Percentiles rank a stretch among this genome's conserved stretches.
Conservation (phyloP, 148 eudicot genomes). For the Beta vulgaris region DNA sequence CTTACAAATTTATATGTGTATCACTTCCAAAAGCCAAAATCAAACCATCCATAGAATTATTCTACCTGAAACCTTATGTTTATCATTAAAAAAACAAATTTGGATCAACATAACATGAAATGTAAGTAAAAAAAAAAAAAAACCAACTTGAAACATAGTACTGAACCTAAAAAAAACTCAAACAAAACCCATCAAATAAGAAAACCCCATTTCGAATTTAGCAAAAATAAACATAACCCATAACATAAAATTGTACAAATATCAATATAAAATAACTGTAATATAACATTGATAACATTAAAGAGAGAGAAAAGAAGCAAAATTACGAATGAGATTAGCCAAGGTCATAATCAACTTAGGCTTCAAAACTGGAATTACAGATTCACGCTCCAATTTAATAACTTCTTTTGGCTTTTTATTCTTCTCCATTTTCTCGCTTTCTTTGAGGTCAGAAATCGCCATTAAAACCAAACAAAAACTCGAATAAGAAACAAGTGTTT, state of each 20-base stretch:
- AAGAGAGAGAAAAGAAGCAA: neutral
- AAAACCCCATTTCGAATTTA: neutral
- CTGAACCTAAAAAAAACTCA: neutral
- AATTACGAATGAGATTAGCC: slow-evolving; percentile 77
- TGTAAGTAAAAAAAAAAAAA: neutral
- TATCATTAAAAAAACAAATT: neutral
- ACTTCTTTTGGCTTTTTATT: slow-evolving; percentile 48
- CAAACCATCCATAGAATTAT: neutral
- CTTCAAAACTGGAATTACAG: slow-evolving; percentile 80
- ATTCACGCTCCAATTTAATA: slow-evolving; percentile 78
- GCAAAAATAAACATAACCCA: slow-evolving; percentile 11
- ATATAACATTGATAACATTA: neutral
- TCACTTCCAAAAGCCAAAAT: neutral
- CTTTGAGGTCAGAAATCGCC: neutral
- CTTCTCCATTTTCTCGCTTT: slow-evolving; percentile 19
- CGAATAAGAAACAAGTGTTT: neutral
- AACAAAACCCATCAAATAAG: too few species aligned
- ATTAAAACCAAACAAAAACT: neutral
- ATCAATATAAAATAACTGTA: neutral
- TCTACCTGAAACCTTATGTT: neutral
- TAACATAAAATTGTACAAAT: neutral
- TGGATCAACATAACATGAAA: neutral
- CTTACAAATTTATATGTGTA: neutral
- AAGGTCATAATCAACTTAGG: slow-evolving; percentile 71
- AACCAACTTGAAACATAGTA: neutral